These are phyloP conservation scores for Setaria italica DNA, from an alignment of 202 grass and related monocot species.

Conservation along the genomic window DNA sequence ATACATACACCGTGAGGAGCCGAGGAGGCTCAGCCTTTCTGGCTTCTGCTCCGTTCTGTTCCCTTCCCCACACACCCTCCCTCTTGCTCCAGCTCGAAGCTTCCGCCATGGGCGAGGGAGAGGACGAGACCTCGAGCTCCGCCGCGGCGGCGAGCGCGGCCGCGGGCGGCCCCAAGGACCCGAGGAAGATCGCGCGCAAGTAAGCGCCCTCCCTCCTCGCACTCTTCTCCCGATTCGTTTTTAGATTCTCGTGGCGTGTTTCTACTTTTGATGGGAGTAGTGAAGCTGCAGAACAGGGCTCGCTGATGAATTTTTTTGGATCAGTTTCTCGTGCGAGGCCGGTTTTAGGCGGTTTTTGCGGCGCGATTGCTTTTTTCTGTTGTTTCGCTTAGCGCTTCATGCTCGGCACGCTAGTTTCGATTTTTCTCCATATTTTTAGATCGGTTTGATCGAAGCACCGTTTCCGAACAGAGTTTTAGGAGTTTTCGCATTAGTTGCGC, in stretches of 20 bases:
- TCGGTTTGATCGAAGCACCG: neutral
- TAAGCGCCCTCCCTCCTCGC: constrained; percentile 33
- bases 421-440: neutral
- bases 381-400: neutral
- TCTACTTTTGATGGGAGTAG: neutral
- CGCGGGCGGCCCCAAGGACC: constrained; percentile 59
- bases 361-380: neutral
- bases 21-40: neutral
- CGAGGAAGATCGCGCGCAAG: constrained; percentile 76
- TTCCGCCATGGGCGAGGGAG: constrained; percentile 55
- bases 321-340: neutral
- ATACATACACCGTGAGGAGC: neutral
- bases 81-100: constrained; percentile 28
- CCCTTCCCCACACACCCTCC: no score
- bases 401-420: neutral
- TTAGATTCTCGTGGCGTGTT: neutral
- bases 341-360: constrained; percentile 44
- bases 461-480: neutral
- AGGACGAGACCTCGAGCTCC: constrained; percentile 18
- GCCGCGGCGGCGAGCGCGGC: neutral
- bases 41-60: neutral
- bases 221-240: neutral
- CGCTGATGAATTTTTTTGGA: neutral
- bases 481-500: neutral
- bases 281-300: neutral